These are phyloP conservation scores for Paraphaeosphaeria sporulosa DNA, from an alignment of 2,329 filamentous ascomycete genomes.

Conservation along the genomic window DNA sequence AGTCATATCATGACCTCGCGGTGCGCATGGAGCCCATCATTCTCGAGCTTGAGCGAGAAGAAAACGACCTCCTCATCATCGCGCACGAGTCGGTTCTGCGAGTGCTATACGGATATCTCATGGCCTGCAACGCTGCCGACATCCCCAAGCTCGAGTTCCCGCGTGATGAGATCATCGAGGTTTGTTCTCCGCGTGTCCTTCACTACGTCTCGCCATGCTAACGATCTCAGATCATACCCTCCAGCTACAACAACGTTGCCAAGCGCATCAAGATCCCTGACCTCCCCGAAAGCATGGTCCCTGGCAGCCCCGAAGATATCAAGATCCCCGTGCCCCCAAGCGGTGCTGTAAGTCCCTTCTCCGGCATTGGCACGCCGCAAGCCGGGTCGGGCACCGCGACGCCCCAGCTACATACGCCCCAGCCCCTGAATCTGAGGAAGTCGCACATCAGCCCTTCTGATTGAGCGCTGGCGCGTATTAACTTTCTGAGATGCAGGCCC, in stretches of 20 bases:
- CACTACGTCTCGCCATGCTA: constrained; percentile 9
- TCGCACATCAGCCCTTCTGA: constrained; percentile 42
- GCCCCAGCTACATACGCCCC: constrained; percentile 23
- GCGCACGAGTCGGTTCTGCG: constrained; percentile 97
- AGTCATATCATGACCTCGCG: constrained; percentile 99
- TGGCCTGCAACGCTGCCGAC: constrained; percentile 96
- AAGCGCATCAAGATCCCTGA: constrained; percentile 86
- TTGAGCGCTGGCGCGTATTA: constrained; percentile 38
- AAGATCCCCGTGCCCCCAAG: constrained; percentile 75
- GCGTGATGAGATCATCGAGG: constrained; percentile 95
- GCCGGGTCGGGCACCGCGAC: constrained; percentile 38
- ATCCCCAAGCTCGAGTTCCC: constrained; percentile 94
- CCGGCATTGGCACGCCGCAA: constrained; percentile 49
- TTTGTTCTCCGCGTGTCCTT: constrained; percentile 41
- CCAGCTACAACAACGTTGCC: constrained; percentile 95
- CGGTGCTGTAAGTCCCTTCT: constrained; percentile 55
- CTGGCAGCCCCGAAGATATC: constrained; percentile 81
- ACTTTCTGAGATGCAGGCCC: constrained; percentile 32
- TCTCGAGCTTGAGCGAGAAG: constrained; percentile 93
- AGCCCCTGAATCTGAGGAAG: constrained; percentile 37
- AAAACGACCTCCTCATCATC: constrained; percentile 97
- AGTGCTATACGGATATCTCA: constrained; percentile 95
- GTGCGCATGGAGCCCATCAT: constrained; percentile 98
- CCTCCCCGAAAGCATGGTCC: constrained; percentile 71
- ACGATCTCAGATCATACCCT: constrained; percentile 78